Percentiles rank a stretch among this genome's conserved stretches.
Conservation (phyloP, 805 yeast genomes). For the Barnettozyma sp. region DNA sequence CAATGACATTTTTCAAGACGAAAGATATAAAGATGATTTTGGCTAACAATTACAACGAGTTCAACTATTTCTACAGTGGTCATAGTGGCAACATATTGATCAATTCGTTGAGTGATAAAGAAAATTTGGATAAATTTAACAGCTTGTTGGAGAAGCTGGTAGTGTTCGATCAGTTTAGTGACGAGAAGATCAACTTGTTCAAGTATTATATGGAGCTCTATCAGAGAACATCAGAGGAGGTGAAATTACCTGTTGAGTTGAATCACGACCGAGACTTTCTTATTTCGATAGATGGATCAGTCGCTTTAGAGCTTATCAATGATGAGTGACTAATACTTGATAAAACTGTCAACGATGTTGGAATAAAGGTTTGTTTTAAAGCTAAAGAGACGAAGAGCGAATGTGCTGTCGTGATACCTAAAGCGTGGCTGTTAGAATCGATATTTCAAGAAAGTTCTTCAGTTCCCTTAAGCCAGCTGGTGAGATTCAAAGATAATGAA, state of each 20-base stretch:
- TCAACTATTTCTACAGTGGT: conserved; percentile 17
- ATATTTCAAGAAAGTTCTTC: conserved; percentile 2
- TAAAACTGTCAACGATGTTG: conserved; percentile 7
- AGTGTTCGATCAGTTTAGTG: conserved; percentile 21
- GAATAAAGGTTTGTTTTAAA: conserved; percentile 3
- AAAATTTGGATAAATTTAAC: conserved; percentile 17
- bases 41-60: conserved; percentile 23
- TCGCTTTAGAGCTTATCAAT: conserved; percentile 9
- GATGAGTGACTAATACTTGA: conserved; percentile 16
- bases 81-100: conserved; percentile 16
- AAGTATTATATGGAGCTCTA: conserved; percentile 13
- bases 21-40: conserved; percentile 18
- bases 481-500: conserved; percentile 7
- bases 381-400: no score
- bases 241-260: conserved; percentile 6
- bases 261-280: conserved; percentile 18
- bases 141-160: conserved; percentile 15
- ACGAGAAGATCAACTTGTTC: conserved; percentile 18
- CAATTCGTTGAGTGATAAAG: conserved; percentile 13
- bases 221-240: conserved; percentile 8
- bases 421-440: conserved; percentile 1
- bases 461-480: neutral
- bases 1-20: conserved; percentile 8
- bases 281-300: conserved; percentile 9
- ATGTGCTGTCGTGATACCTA: conserved; percentile 5